Percentiles rank a stretch among this genome's conserved stretches.
phyloP scores from a whole-genome alignment of 176 grass and related monocot genomes.

The Oryza coarctata region DNA sequence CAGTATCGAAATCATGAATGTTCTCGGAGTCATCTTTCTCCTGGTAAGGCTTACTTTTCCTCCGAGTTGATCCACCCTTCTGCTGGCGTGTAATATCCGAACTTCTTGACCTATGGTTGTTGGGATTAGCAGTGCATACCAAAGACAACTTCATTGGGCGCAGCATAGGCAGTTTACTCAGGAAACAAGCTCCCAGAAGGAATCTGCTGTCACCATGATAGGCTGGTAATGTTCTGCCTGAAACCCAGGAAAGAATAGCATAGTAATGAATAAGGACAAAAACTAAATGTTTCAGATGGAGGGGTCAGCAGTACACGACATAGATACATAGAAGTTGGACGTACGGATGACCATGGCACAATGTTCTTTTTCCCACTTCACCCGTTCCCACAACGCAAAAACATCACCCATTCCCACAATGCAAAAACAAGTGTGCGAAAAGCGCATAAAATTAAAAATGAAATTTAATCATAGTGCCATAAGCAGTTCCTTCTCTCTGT shows the following conservation, averaged over 20 bases:
- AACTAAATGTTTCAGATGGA: neutral
- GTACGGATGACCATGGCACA: neutral
- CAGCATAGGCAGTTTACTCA: conserved; percentile 34
- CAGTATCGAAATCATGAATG: conserved; percentile 51
- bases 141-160: conserved; percentile 41
- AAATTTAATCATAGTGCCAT: neutral
- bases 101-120: conserved; percentile 45
- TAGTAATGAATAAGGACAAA: neutral
- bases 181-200: conserved; percentile 37
- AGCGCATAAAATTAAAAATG: neutral
- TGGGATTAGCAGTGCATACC: conserved; percentile 50
- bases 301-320: neutral
- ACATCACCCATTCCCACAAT: neutral
- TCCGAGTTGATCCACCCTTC: conserved; percentile 29
- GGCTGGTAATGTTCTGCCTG: conserved; percentile 39
- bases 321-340: neutral
- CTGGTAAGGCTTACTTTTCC: conserved; percentile 57
- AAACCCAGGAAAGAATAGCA: conserved; percentile 33
- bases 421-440: neutral
- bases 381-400: neutral
- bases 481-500: neutral
- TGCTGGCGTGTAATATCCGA: conserved; percentile 30
- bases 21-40: conserved; percentile 63
- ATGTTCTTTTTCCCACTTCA: neutral
- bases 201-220: conserved; percentile 39